phyloP scores from a whole-genome alignment of 257 asterid species.

The Knoxia roxburghii region DNA sequence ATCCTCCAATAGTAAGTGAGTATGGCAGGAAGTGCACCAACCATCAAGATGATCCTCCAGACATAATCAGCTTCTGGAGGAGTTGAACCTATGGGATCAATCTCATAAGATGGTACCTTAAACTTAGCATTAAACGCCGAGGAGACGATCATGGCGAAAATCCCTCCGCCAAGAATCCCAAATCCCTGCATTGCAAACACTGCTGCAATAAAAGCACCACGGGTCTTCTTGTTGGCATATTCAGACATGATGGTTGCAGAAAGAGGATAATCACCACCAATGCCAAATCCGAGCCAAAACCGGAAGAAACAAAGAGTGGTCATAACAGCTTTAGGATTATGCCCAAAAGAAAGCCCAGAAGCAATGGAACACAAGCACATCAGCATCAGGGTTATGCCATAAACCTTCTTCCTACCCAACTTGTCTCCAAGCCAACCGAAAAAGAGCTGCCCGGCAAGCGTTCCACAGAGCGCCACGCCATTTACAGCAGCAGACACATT shows the following conservation, averaged over 20 bases:
- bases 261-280: slow-evolving; percentile 61
- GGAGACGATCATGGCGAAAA: slow-evolving; percentile 39
- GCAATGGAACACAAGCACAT: slow-evolving; percentile 48
- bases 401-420: slow-evolving; percentile 49
- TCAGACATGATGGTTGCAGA: slow-evolving; percentile 79
- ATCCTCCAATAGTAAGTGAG: slow-evolving; percentile 48
- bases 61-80: slow-evolving; percentile 47
- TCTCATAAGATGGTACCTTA: slow-evolving; percentile 40
- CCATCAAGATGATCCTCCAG: slow-evolving; percentile 58
- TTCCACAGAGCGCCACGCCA: slow-evolving; percentile 59
- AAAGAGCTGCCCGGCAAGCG: slow-evolving; percentile 56
- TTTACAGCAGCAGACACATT: slow-evolving; percentile 50
- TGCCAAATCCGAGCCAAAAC: slow-evolving; percentile 65
- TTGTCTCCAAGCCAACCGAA: slow-evolving; percentile 66
- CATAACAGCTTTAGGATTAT: slow-evolving; percentile 34
- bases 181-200: slow-evolving; percentile 71
- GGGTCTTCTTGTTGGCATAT: slow-evolving; percentile 56
- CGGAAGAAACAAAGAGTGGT: slow-evolving; percentile 56
- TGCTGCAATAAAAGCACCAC: slow-evolving; percentile 58
- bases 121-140: slow-evolving; percentile 28
- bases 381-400: slow-evolving; percentile 48
- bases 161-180: slow-evolving; percentile 50
- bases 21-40: slow-evolving; percentile 48
- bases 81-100: slow-evolving; percentile 42
- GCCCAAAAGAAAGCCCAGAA: slow-evolving; percentile 51